Conservation (phyloP, 768 basidiomycete species). For the Brasilioporus rufonigricans region DNA sequence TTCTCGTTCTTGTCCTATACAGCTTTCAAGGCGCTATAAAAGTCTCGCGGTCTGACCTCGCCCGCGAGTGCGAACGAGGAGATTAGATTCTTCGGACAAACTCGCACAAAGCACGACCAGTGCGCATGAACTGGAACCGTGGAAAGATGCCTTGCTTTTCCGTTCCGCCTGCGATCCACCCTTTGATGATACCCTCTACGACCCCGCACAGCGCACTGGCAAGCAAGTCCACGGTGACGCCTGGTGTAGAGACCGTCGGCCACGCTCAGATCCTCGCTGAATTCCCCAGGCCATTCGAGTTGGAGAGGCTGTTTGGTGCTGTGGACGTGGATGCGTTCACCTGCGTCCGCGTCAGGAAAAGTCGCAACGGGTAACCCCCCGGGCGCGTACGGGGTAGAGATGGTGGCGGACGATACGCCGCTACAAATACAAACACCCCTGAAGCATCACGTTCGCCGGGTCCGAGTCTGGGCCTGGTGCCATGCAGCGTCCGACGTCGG, state of each 20-base stretch:
- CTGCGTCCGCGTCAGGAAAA: too few relatives aligned
- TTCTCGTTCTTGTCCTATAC: too few relatives aligned
- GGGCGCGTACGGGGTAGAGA: conserved; percentile 31
- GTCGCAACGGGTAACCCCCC: conserved; percentile 46
- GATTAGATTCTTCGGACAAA: too few relatives aligned
- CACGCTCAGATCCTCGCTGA: conserved; percentile 73
- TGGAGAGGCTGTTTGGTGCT: conserved; percentile 76
- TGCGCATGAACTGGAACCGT: too few relatives aligned
- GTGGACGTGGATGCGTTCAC: conserved; percentile 84
- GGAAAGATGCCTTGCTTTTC: too few relatives aligned
- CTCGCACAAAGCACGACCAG: too few relatives aligned
- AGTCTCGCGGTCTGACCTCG: too few relatives aligned
- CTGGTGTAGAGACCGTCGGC: conserved; percentile 77
- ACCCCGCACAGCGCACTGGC: too few relatives aligned
- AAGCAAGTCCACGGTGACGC: conserved; percentile 44
- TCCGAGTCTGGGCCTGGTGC: background rate
- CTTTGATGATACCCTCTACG: conserved; percentile 12
- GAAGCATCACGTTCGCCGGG: conserved; percentile 20
- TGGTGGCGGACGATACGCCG: conserved; percentile 40
- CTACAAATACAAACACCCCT: conserved; percentile 32
- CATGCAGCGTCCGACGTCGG: background rate
- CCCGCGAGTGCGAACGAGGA: too few relatives aligned
- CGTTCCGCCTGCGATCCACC: too few relatives aligned
- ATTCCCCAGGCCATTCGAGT: conserved; percentile 76
- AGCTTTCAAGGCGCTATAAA: too few relatives aligned